These are phyloP conservation scores for Rhytidiadelphus loreus DNA, from an alignment of 225 moss, liverwort and hornwort genomes.

Conservation along the genomic window DNA sequence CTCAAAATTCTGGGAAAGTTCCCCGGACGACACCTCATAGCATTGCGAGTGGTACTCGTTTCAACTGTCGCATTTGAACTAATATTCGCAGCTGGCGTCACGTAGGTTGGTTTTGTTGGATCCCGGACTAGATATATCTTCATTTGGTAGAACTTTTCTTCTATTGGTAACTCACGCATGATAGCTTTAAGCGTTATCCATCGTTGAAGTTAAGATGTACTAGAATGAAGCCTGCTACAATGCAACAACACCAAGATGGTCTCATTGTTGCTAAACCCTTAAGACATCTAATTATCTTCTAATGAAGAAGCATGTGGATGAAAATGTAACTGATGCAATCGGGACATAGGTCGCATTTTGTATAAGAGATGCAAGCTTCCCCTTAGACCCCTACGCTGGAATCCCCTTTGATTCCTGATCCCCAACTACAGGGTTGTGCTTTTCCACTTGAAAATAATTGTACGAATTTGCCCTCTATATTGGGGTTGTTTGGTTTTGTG, in stretches of 20 bases:
- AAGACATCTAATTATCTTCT: too few relatives aligned
- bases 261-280: background rate
- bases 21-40: background rate
- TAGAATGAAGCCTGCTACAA: background rate
- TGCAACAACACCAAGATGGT: too few relatives aligned
- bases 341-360: background rate
- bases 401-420: background rate
- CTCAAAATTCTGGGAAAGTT: conserved; percentile 54
- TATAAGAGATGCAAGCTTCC: background rate
- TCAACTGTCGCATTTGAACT: background rate
- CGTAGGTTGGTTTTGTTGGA: background rate
- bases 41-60: background rate
- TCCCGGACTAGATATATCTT: background rate
- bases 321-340: background rate
- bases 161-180: background rate
- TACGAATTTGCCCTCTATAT: background rate
- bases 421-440: background rate
- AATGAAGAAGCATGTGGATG: background rate
- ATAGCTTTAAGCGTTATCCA: background rate
- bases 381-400: background rate
- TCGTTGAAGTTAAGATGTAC: background rate
- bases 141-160: background rate
- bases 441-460: background rate
- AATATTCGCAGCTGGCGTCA: background rate
- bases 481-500: background rate